These are phyloP conservation scores for Beauveria scarabaeidicola DNA, from an alignment of 2,329 filamentous ascomycete species.

Conservation along the genomic window DNA sequence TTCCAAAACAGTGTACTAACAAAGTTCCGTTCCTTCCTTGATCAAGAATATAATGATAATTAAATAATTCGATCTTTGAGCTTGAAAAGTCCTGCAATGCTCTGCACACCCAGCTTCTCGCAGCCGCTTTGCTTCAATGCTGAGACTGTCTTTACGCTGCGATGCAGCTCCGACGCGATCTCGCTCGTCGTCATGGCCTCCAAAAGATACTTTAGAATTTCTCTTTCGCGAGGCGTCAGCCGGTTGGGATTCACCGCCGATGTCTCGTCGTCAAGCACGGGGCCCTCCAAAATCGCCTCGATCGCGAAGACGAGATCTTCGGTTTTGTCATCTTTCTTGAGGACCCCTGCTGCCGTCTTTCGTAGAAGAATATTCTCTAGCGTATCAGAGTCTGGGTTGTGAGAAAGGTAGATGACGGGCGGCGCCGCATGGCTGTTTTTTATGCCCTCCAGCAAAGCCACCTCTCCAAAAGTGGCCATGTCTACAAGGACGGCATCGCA, in stretches of 20 bases:
- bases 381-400: background rate
- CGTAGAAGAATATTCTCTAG: slow-evolving; percentile 1
- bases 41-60: too few species aligned
- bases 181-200: slow-evolving; percentile 5
- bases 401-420: background rate
- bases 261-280: background rate
- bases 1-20: too few species aligned
- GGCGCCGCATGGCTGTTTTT: background rate
- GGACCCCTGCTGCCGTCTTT: background rate
- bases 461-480: background rate
- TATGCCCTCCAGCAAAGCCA: background rate
- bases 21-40: too few species aligned
- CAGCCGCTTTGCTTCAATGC: slow-evolving; percentile 6
- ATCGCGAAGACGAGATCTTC: background rate
- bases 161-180: slow-evolving; percentile 1
- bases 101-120: slow-evolving; percentile 5
- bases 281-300: slow-evolving; percentile 1
- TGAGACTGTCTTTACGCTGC: background rate
- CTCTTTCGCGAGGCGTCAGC: background rate
- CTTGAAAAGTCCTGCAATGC: slow-evolving; percentile 1
- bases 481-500: slow-evolving; percentile 5
- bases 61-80: slow-evolving; percentile 4
- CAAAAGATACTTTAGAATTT: background rate
- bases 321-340: background rate
- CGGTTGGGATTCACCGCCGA: background rate